Evolutionary conservation across 164 flowering plant genomes (phyloP), one percentile per base, ranked within the genome.

Genomic region (Nymphaea colorata): DNA sequence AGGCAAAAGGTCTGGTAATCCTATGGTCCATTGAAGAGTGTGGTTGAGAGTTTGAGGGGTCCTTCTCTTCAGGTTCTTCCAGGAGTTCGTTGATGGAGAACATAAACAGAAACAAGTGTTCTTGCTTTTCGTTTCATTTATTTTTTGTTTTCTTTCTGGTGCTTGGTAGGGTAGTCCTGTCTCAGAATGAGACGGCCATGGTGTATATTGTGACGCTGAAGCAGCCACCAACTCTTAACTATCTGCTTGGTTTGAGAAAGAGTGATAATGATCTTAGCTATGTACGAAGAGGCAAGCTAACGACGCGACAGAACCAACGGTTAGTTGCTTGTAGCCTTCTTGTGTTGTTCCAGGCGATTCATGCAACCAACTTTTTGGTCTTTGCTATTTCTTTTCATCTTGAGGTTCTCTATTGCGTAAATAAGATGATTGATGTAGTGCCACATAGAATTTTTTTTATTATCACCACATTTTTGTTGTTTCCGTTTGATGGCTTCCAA

Each of bases 161-260:
- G 65, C 41, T 78, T 64, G 70, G 79, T 64, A 53, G 69, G 69
- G 47, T 69, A 55, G 63, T 79, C 5, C 64, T 72, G 16, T 78
- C 85, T 74, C 82, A 85, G 78, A 70, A 69, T 18, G 85, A 76
- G 57, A 75, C 73, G 51, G 83, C 71, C 18, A 85, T 82, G 69
- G 82, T 91, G 43, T 89, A 88, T 74, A 87, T 91, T 76, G 93
- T 91, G 43, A 87, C 90, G 67, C 78, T 91, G 61, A 89, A 77
- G 64, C 86, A 91, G 78, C 71, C 84, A 70, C 87, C 87, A 63
- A 69, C 80, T 66, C 41, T 60, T 68, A 86, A 80, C 74, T 70
- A 69, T 76, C 47, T 69, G 45, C 73, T 42, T 70, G 82, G 55
- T 47, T 47, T 47, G 12, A 47, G 6, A 2, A 12, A 82, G 65